A percentile compares a stretch with the other conserved stretches of the same genome.
Conservation (phyloP, 345 rosid genomes). For the Noccaea bulbosa region DNA sequence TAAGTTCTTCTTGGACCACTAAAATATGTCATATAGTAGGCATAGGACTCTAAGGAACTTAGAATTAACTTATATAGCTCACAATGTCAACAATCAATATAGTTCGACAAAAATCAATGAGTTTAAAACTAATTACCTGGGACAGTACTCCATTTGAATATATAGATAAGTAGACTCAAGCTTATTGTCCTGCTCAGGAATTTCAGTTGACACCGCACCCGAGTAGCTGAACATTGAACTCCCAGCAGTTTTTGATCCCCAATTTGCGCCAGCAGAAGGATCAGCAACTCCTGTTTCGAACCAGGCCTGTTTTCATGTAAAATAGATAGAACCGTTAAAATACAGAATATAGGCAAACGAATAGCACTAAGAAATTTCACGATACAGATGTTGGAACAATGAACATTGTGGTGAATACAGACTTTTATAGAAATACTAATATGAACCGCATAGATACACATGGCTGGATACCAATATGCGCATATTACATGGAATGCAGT, state of each 20-base stretch:
- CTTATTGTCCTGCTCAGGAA: slow-evolving; percentile 63
- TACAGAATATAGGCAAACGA: neutral
- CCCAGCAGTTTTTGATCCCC: slow-evolving; percentile 80
- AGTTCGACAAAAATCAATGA: slow-evolving; percentile 2
- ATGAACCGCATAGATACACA: slow-evolving; percentile 11
- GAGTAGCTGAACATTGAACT: slow-evolving; percentile 65
- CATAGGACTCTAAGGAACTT: slow-evolving; percentile 15
- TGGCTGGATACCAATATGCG: slow-evolving; percentile 10
- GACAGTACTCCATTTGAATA: slow-evolving; percentile 98
- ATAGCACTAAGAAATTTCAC: slow-evolving; percentile 19
- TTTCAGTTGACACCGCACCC: slow-evolving; percentile 61
- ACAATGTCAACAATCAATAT: slow-evolving; percentile 2
- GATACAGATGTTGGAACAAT: slow-evolving; percentile 17
- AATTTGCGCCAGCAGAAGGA: slow-evolving; percentile 60
- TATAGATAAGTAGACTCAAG: slow-evolving; percentile 82
- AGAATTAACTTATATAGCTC: slow-evolving; percentile 12
- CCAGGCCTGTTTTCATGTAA: slow-evolving; percentile 67
- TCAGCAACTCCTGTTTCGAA: slow-evolving; percentile 83
- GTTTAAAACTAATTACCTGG: slow-evolving; percentile 58
- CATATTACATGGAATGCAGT: slow-evolving; percentile 16
- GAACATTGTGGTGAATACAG: slow-evolving; percentile 18
- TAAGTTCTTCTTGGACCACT: slow-evolving; percentile 4
- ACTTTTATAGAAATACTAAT: slow-evolving; percentile 1
- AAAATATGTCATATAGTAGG: slow-evolving; percentile 8
- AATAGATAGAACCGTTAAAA: slow-evolving; percentile 3